A percentile compares a stretch with the other conserved stretches of the same genome.
These are phyloP conservation scores for Fusarium citri DNA, from an alignment of 2,329 filamentous ascomycete species.

Conservation along the genomic window DNA sequence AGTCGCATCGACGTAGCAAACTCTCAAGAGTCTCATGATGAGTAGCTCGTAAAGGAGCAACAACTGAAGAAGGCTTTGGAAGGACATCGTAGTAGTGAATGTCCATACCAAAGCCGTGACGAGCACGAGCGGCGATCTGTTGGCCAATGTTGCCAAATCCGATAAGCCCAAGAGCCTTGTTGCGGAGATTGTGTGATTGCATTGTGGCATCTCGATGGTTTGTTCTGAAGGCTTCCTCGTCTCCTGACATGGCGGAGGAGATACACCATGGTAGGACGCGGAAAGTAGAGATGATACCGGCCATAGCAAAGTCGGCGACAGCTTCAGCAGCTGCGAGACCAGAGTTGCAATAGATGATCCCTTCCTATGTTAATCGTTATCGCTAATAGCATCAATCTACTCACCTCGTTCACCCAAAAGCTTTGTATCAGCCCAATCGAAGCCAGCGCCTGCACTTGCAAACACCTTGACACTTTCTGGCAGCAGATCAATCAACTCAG, in stretches of 20 bases:
- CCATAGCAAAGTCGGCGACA: conserved; percentile 77
- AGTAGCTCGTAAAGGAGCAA: conserved; percentile 56
- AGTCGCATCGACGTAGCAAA: conserved; percentile 67
- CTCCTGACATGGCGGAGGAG: conserved; percentile 60
- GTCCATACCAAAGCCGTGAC: conserved; percentile 72
- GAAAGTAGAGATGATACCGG: conserved; percentile 76
- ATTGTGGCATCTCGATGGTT: conserved; percentile 71
- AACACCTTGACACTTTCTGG: conserved; percentile 69
- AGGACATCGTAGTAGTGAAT: conserved; percentile 72
- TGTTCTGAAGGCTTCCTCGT: conserved; percentile 59
- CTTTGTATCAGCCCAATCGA: conserved; percentile 74
- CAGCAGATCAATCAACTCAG: conserved; percentile 67
- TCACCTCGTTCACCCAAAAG: conserved; percentile 69
- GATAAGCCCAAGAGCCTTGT: conserved; percentile 72
- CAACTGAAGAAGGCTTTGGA: conserved; percentile 59
- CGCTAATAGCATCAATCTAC: background rate
- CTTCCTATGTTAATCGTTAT: conserved; percentile 46
- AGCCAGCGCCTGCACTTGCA: conserved; percentile 73
- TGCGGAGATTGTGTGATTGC: conserved; percentile 72
- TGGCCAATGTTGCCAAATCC: conserved; percentile 76
- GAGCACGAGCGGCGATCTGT: conserved; percentile 66
- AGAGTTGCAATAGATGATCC: conserved; percentile 78
- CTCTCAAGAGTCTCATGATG: conserved; percentile 64
- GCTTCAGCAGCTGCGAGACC: conserved; percentile 77
- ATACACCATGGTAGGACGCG: conserved; percentile 75